A percentile compares a stretch with the other conserved stretches of the same genome.
Conservation (phyloP, 192 early-diverging fungal species). For the Hyaloraphidium curvatum region DNA sequence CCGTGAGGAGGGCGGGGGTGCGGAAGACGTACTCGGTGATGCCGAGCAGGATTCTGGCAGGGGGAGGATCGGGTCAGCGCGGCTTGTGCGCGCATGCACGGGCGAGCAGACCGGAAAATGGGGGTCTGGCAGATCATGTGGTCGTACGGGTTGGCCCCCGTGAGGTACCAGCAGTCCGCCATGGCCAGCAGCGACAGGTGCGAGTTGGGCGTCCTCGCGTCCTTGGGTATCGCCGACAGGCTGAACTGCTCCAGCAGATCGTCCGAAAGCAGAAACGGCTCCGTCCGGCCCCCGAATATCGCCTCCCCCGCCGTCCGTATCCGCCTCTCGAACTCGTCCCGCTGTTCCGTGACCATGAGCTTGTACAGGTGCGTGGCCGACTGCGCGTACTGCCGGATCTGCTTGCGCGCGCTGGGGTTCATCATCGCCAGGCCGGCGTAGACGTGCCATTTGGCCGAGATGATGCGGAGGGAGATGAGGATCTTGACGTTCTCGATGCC, state of each 20-base stretch:
- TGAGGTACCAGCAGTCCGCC: slow-evolving; percentile 80
- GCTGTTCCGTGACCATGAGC: slow-evolving; percentile 76
- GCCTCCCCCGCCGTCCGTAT: slow-evolving; percentile 44
- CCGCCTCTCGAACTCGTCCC: slow-evolving; percentile 50
- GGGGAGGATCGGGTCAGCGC: too few species aligned
- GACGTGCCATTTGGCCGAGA: slow-evolving; percentile 92
- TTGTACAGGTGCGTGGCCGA: slow-evolving; percentile 84
- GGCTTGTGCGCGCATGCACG: too few species aligned
- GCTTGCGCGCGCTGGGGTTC: slow-evolving; percentile 68
- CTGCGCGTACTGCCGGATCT: slow-evolving; percentile 73
- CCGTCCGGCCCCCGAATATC: too few species aligned
- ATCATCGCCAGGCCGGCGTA: slow-evolving; percentile 88
- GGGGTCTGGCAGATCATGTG: slow-evolving; percentile 93
- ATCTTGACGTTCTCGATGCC: slow-evolving; percentile 97
- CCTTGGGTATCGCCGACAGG: slow-evolving; percentile 37
- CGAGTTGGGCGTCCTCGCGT: slow-evolving; percentile 48
- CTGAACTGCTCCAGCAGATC: slow-evolving; percentile 69
- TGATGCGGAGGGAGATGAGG: slow-evolving; percentile 80
- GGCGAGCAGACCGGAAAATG: slow-evolving; percentile 30
- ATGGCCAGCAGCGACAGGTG: slow-evolving; percentile 86
- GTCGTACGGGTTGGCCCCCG: slow-evolving; percentile 75
- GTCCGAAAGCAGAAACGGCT: slow-evolving; percentile 60
- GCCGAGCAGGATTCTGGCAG: slow-evolving; percentile 32
- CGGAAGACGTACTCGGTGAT: slow-evolving; percentile 87
- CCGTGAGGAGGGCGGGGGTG: slow-evolving; percentile 59